Conservation (phyloP, 148 eudicot species). For the Camellia sinensis region DNA sequence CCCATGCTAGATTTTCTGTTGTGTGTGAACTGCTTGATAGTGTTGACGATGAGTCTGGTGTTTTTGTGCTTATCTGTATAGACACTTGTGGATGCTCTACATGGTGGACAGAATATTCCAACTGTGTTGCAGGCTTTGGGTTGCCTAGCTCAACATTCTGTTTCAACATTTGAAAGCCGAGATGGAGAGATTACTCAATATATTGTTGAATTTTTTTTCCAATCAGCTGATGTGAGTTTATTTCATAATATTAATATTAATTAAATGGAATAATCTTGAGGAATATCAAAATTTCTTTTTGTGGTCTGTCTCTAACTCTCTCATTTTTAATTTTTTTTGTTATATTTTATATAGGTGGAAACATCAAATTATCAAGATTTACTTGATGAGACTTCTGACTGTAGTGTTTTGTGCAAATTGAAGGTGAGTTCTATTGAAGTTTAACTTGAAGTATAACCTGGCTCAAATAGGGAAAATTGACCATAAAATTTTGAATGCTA, state of each 20-base stretch:
- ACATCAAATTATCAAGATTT: slow-evolving; percentile 28
- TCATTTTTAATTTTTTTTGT: not conserved
- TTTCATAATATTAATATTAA: slow-evolving; percentile 5
- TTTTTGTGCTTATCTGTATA: slow-evolving; percentile 23
- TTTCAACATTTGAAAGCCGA: slow-evolving; percentile 55
- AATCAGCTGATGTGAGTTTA: slow-evolving; percentile 34
- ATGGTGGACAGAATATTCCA: slow-evolving; percentile 49
- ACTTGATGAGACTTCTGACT: slow-evolving; percentile 34
- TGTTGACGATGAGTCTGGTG: not conserved
- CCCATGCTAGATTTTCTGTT: slow-evolving; percentile 10
- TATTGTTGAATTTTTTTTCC: slow-evolving; percentile 53
- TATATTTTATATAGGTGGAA: slow-evolving; percentile 29
- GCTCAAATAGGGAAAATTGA: not conserved
- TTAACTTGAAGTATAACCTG: not conserved
- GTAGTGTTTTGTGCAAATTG: slow-evolving; percentile 44
- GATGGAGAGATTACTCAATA: slow-evolving; percentile 47
- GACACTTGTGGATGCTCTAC: slow-evolving; percentile 67
- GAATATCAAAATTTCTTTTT: slow-evolving; percentile 7
- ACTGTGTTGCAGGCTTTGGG: slow-evolving; percentile 86
- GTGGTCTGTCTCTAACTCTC: not conserved
- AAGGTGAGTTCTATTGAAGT: slow-evolving; percentile 40
- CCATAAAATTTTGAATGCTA: not conserved
- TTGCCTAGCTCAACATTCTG: slow-evolving; percentile 67
- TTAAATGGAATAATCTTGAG: slow-evolving; percentile 1
- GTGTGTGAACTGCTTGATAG: slow-evolving; percentile 3